phyloP scores from a whole-genome alignment of 73 alveolate species.

The Tetrahymena borealis region DNA sequence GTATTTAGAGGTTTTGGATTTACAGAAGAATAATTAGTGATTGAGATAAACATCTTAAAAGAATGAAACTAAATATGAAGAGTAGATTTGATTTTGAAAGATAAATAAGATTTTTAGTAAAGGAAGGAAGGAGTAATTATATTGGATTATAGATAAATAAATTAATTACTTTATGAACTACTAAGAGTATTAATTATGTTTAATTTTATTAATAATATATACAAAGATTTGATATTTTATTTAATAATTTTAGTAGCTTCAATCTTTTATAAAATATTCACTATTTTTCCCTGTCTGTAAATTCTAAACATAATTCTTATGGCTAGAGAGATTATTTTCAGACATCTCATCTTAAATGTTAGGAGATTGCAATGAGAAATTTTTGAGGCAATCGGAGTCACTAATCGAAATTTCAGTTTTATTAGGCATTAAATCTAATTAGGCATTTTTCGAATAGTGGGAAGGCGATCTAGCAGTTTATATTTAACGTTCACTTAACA shows the following conservation, averaged over 20 bases:
- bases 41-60: no score
- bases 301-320: not conserved
- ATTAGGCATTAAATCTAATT: not conserved
- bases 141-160: no score
- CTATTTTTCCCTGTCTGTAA: not conserved
- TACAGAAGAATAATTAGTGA: no score
- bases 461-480: not conserved
- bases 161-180: no score
- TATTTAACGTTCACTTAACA: not conserved
- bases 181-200: no score
- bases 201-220: not conserved
- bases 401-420: not conserved
- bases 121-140: no score
- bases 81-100: no score
- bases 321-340: not conserved
- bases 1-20: no score
- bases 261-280: not conserved
- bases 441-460: not conserved
- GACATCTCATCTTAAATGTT: not conserved
- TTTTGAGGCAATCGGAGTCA: not conserved
- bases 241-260: not conserved
- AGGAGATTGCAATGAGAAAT: not conserved
- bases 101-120: no score
- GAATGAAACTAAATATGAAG: no score
- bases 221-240: not conserved